Conservation (phyloP, 148 eudicot genomes). For the Silene uniflora region DNA sequence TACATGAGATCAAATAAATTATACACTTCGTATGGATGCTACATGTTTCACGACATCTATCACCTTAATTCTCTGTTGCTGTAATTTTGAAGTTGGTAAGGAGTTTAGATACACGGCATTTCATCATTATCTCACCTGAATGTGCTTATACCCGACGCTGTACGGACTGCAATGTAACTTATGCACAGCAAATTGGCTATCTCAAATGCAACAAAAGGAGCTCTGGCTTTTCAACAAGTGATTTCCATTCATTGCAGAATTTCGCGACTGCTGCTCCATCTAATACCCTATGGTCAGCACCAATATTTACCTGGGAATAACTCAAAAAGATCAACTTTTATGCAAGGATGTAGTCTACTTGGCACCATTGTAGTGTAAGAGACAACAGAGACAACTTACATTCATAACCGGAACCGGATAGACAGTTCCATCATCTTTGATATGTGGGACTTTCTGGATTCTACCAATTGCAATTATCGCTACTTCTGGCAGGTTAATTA, state of each 20-base stretch:
- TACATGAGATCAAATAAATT: not conserved
- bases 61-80: not conserved
- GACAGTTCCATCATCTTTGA: constrained; percentile 63
- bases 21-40: not conserved
- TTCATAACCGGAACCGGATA: constrained; percentile 72
- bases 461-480: constrained; percentile 85
- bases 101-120: not conserved
- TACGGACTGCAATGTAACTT: not conserved
- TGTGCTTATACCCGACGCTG: not conserved
- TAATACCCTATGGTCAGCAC: constrained; percentile 88
- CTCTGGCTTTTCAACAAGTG: constrained; percentile 73
- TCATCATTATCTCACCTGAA: not conserved
- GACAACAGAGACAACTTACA: constrained; percentile 36
- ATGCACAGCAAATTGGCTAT: constrained; percentile 29
- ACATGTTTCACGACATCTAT: not conserved
- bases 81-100: not conserved
- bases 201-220: constrained; percentile 66
- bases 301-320: constrained; percentile 66
- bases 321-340: not conserved
- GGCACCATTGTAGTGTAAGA: not conserved
- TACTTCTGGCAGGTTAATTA: constrained; percentile 78
- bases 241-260: constrained; percentile 95
- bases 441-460: constrained; percentile 63
- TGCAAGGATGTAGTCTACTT: not conserved
- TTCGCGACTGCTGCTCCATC: constrained; percentile 91